Evolutionary conservation across 495 filamentous ascomycete species (phyloP).

Genomic region (Trichoderma erinaceum): DNA sequence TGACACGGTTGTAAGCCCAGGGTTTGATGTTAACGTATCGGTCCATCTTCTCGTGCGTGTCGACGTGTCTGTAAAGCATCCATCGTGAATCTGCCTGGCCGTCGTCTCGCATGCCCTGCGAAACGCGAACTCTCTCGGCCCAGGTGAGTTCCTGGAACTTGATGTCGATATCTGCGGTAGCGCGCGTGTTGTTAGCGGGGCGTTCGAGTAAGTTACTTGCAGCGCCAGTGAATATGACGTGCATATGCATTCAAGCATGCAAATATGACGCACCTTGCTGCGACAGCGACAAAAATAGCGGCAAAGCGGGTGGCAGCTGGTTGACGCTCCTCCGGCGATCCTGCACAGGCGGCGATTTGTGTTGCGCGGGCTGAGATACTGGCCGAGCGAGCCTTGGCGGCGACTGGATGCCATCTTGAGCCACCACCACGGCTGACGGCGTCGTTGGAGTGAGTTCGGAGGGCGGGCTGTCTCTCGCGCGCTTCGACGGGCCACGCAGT

Average conservation of each 20-base stretch:
- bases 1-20: constrained; percentile 78
- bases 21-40: constrained; percentile 82
- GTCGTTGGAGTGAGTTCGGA: constrained; percentile 13
- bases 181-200: constrained; percentile 19
- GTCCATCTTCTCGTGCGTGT: constrained; percentile 50
- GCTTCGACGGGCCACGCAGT: constrained; percentile 19
- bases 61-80: constrained; percentile 47
- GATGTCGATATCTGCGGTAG: constrained; percentile 37
- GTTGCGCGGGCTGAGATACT: not conserved
- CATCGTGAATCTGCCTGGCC: constrained; percentile 48
- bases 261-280: constrained; percentile 25
- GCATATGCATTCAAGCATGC: not conserved
- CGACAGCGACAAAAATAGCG: constrained; percentile 33
- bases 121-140: constrained; percentile 52
- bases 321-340: constrained; percentile 11
- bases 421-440: constrained; percentile 21
- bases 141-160: constrained; percentile 59
- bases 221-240: not conserved
- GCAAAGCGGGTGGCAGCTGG: constrained; percentile 22
- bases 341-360: constrained; percentile 1
- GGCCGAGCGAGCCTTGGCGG: not conserved
- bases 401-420: constrained; percentile 20
- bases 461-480: constrained; percentile 20
- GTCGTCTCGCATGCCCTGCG: constrained; percentile 35
- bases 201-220: not conserved